phyloP scores from a whole-genome alignment of 495 filamentous ascomycete species.

The Aspergillus baeticus region DNA sequence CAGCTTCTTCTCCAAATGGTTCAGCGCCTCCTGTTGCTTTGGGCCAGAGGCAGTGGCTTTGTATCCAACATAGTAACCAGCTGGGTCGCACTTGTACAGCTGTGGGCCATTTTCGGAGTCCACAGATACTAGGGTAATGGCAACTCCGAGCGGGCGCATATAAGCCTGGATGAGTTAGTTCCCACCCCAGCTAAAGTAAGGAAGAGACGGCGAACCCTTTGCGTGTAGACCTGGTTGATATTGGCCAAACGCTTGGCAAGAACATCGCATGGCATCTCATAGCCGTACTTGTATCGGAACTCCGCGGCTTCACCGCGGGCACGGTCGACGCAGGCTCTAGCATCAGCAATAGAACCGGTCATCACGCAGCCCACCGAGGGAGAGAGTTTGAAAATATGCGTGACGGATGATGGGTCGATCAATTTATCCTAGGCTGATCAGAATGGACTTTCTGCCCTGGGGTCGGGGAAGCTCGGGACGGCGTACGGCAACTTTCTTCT shows the following conservation, averaged over 20 bases:
- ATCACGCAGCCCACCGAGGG: slow-evolving; percentile 97
- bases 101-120: slow-evolving; percentile 94
- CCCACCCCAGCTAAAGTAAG: background rate
- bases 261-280: slow-evolving; percentile 99
- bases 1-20: slow-evolving; percentile 98
- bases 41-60: slow-evolving; percentile 96
- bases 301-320: slow-evolving; percentile 95
- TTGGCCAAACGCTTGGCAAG: slow-evolving; percentile 95
- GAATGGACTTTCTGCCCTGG: background rate
- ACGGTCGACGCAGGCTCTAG: slow-evolving; percentile 84
- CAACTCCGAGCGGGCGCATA: slow-evolving; percentile 96
- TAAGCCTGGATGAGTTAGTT: slow-evolving; percentile 63
- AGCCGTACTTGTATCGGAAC: slow-evolving; percentile 97
- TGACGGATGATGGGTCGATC: slow-evolving; percentile 95
- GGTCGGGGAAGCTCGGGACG: background rate
- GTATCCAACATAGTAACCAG: slow-evolving; percentile 96
- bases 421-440: slow-evolving; percentile 77
- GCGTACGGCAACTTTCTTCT: slow-evolving; percentile 98
- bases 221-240: slow-evolving; percentile 98
- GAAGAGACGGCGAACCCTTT: slow-evolving; percentile 64
- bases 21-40: slow-evolving; percentile 97
- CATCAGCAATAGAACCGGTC: slow-evolving; percentile 98
- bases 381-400: slow-evolving; percentile 95
- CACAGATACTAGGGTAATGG: slow-evolving; percentile 88
- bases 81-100: slow-evolving; percentile 97